phyloP scores from a whole-genome alignment of 495 filamentous ascomycete genomes.

The Acidiella bohemica region DNA sequence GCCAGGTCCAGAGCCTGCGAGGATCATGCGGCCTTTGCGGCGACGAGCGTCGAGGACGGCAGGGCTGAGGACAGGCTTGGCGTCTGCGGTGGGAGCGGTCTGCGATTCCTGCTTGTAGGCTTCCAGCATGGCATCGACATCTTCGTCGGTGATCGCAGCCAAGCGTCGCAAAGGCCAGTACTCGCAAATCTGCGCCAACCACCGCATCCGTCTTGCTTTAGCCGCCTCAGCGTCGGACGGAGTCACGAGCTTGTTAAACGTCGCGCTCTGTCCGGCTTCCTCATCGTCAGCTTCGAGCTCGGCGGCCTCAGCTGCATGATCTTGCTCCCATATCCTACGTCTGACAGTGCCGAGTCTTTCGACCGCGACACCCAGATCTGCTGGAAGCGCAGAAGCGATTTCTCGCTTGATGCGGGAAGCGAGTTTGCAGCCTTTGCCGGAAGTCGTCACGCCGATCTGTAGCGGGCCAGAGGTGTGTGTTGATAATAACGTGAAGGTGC shows the following conservation, averaged over 20 bases:
- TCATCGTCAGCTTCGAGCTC: conserved; percentile 56
- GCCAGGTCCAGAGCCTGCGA: conserved; percentile 87
- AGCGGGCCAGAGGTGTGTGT: conserved; percentile 81
- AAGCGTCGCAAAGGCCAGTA: conserved; percentile 88
- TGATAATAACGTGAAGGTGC: conserved; percentile 78
- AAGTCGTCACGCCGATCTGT: conserved; percentile 92
- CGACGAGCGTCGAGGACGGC: conserved; percentile 8
- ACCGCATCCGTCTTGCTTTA: conserved; percentile 73
- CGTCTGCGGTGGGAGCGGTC: conserved; percentile 12
- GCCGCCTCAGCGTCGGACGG: conserved; percentile 60
- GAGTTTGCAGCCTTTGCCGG: conserved; percentile 88
- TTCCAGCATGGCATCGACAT: conserved; percentile 58
- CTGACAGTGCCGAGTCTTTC: conserved; percentile 65
- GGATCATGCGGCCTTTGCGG: conserved; percentile 53
- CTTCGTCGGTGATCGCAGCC: conserved; percentile 61
- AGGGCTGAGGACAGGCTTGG: conserved; percentile 12
- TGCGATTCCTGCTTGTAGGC: conserved; percentile 39
- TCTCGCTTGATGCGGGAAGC: conserved; percentile 82
- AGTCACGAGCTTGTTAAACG: conserved; percentile 69
- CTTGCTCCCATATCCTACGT: conserved; percentile 65
- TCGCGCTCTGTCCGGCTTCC: conserved; percentile 72
- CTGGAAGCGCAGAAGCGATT: conserved; percentile 64
- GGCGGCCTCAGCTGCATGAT: conserved; percentile 39
- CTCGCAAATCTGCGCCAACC: conserved; percentile 93
- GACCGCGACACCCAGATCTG: conserved; percentile 71